Percentiles rank a stretch among this genome's conserved stretches.
Evolutionary conservation across 306 rosid species (phyloP).

Genomic region (Ormosia emarginata): DNA sequence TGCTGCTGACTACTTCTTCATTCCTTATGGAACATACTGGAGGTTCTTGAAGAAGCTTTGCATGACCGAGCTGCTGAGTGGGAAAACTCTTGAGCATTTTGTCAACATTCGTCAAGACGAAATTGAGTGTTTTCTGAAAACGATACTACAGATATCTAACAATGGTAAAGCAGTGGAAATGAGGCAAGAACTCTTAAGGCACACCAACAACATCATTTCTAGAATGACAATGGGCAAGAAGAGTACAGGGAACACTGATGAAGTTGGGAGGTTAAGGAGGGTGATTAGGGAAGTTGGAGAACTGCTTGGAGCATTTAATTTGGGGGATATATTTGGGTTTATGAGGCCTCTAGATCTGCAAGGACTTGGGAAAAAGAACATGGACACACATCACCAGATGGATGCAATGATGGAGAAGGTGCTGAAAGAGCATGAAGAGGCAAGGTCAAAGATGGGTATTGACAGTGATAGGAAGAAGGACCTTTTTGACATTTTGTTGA

Average conservation of each 20-base stretch:
- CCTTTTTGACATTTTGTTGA: slow-evolving; percentile 50
- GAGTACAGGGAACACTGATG: slow-evolving; percentile 23
- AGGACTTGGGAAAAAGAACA: slow-evolving; percentile 29
- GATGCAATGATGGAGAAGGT: slow-evolving; percentile 50
- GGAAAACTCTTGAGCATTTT: slow-evolving; percentile 27
- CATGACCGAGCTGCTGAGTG: slow-evolving; percentile 54
- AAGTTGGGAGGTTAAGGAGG: slow-evolving; percentile 28
- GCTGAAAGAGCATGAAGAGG: slow-evolving; percentile 52
- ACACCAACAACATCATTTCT: slow-evolving; percentile 32
- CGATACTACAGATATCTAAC: not conserved
- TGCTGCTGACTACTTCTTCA: slow-evolving; percentile 36
- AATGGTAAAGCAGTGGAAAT: slow-evolving; percentile 28
- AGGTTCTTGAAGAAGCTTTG: slow-evolving; percentile 46
- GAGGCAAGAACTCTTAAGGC: slow-evolving; percentile 29
- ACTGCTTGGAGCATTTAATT: slow-evolving; percentile 19
- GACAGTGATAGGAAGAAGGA: slow-evolving; percentile 33
- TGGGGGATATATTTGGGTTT: slow-evolving; percentile 24
- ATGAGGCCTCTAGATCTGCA: slow-evolving; percentile 44
- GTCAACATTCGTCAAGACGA: slow-evolving; percentile 19
- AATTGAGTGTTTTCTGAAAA: not conserved
- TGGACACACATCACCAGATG: slow-evolving; percentile 28
- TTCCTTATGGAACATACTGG: slow-evolving; percentile 51
- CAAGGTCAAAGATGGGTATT: slow-evolving; percentile 6
- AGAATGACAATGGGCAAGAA: slow-evolving; percentile 49
- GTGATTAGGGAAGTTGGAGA: slow-evolving; percentile 26